Percentiles rank a stretch among this genome's conserved stretches.
These are phyloP conservation scores for Stevia rebaudiana DNA, from an alignment of 140 eudicot genomes.

Conservation along the genomic window DNA sequence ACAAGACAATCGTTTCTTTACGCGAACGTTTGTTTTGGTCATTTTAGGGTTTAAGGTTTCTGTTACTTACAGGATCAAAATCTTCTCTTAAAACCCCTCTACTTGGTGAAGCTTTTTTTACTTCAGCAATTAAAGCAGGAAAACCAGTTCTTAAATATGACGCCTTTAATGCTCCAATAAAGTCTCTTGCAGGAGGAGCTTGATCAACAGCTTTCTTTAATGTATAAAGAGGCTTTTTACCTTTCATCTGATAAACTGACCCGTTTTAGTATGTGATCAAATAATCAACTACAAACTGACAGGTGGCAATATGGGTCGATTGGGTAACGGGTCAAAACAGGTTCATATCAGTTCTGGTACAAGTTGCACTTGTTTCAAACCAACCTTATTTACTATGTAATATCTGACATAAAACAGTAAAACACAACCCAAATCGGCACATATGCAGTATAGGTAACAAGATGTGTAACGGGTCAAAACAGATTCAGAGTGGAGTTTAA, in stretches of 20 bases:
- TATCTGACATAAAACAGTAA: too few relatives aligned
- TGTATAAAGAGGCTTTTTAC: conserved; percentile 40
- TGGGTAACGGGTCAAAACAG: background rate
- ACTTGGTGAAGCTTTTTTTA: conserved; percentile 96
- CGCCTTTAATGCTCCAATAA: conserved; percentile 67
- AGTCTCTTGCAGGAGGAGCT: conserved; percentile 72
- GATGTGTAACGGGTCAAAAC: too few relatives aligned
- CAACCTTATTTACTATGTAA: background rate
- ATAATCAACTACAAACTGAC: background rate
- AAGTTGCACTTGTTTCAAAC: background rate
- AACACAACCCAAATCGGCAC: too few relatives aligned
- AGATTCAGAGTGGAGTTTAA: too few relatives aligned
- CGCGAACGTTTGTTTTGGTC: background rate
- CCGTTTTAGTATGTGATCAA: conserved; percentile 1
- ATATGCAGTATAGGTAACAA: too few relatives aligned
- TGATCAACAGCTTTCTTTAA: conserved; percentile 39
- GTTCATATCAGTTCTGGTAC: background rate
- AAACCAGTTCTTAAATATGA: conserved; percentile 59
- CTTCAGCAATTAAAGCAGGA: conserved; percentile 96
- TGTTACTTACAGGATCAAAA: conserved; percentile 78
- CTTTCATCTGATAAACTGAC: conserved; percentile 48
- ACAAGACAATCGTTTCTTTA: background rate
- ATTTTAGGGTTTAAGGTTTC: background rate
- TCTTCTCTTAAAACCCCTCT: conserved; percentile 86
- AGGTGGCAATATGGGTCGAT: background rate